phyloP scores from a whole-genome alignment of 2,329 filamentous ascomycete genomes.

The Sporothrix globosa region DNA sequence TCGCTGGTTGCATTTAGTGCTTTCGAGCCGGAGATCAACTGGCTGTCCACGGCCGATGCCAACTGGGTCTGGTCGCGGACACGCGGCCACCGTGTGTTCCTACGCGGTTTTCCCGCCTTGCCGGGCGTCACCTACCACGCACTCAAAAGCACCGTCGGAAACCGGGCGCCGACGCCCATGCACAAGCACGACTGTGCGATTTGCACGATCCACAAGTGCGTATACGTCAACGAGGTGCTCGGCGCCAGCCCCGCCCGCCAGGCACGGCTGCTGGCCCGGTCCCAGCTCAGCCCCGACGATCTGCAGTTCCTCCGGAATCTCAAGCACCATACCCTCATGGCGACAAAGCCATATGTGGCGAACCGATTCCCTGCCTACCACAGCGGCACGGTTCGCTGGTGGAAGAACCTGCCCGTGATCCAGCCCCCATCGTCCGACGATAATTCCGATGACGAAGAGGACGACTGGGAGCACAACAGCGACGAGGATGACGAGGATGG shows the following conservation, averaged over 20 bases:
- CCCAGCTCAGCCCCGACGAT: slow-evolving; percentile 28
- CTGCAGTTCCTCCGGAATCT: slow-evolving; percentile 7
- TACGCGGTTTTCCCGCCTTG: slow-evolving; percentile 33
- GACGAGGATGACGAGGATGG: neutral
- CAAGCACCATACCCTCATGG: slow-evolving; percentile 6
- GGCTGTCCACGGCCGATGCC: slow-evolving; percentile 30
- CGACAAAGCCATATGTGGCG: neutral
- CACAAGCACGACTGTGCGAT: slow-evolving; percentile 36
- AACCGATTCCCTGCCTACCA: neutral
- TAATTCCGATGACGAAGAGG: neutral
- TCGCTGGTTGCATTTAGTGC: slow-evolving; percentile 34
- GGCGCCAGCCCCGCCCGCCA: neutral
- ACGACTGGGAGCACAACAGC: neutral
- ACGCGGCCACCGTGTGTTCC: slow-evolving; percentile 27
- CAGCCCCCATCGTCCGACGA: neutral
- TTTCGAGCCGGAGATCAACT: slow-evolving; percentile 34
- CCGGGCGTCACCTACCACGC: slow-evolving; percentile 30
- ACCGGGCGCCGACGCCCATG: slow-evolving; percentile 3
- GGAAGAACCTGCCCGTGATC: slow-evolving; percentile 9
- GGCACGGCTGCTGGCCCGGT: neutral
- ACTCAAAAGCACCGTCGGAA: slow-evolving; percentile 24
- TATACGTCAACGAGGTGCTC: slow-evolving; percentile 33
- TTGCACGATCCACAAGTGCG: slow-evolving; percentile 37
- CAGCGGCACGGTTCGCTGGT: slow-evolving; percentile 3
- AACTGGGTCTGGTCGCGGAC: slow-evolving; percentile 30